Evolutionary conservation across 169 alveolate genomes (phyloP), one percentile per base, ranked within the genome.

Genomic region (Eimeria sp.): DNA sequence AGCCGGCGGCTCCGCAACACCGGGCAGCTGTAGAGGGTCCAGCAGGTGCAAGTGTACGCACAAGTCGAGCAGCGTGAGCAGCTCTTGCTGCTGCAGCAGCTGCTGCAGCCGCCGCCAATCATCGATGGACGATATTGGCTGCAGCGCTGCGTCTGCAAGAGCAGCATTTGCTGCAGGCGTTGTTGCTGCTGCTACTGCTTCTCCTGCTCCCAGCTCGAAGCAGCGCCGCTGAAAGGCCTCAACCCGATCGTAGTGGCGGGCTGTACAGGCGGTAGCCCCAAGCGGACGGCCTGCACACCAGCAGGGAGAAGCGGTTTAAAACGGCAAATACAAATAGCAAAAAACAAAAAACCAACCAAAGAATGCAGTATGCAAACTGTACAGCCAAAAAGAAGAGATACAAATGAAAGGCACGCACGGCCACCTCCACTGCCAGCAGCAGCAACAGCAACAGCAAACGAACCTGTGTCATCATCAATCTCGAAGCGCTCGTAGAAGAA

Each of bases 381-480:
- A 45, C 87, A 76, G 2, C 54, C 63, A 34, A 30, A 30, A 22
- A 43, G 61, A 3, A 34, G 25, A 54, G 2, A 54, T 14, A 54
- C 61, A 54, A 1, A 3, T 14, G 20, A 54, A 54, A 7, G 61
- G 20, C 61, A 54, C 61, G 2, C 61, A 11, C 0, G 16, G 0
- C 6, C 61, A 1, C 61, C 61, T 54, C 20, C 61, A 54, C 20
- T 14, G 16, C 20, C 61, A 11, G 61, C 61, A 54, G 61, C 61
- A 58, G 51, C 0, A 57, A 14, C 27, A 25, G 57, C 67, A 84
- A 25, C 47, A 25, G 63, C 14, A 84, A 27, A 20, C 54, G 45
- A 27, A n/a, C 98, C 98, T 0, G 97, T 86, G 83, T 92, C 95
- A 83, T 97, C 97, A 67, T 97, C 96, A 43, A 97, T 90, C 94